phyloP scores from a whole-genome alignment of 257 asterid species.

The Nicotiana tabacum region DNA sequence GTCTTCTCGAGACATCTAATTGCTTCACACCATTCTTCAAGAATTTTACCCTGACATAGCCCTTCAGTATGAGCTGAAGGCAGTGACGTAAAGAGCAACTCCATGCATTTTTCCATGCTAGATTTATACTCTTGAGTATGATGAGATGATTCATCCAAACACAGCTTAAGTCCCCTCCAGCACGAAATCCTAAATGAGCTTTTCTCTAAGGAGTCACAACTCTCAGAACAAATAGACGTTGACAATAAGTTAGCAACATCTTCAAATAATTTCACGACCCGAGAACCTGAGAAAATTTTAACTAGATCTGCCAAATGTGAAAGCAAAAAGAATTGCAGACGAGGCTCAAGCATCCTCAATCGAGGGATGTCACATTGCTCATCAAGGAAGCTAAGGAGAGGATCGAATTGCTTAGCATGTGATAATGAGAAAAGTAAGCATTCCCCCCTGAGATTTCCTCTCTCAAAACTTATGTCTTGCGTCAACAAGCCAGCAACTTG shows the following conservation, averaged over 20 bases:
- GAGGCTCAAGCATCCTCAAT: conserved; percentile 71
- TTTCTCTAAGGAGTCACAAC: conserved; percentile 36
- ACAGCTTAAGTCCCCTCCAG: conserved; percentile 80
- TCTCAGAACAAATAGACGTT: conserved; percentile 46
- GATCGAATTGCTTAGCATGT: conserved; percentile 62
- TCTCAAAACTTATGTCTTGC: conserved; percentile 28
- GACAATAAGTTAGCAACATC: conserved; percentile 55
- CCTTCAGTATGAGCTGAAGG: conserved; percentile 32
- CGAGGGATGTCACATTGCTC: conserved; percentile 71
- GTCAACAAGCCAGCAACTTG: conserved; percentile 42
- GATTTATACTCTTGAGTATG: conserved; percentile 38
- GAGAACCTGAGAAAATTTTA: conserved; percentile 65
- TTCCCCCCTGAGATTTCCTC: conserved; percentile 69
- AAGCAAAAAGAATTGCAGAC: conserved; percentile 68
- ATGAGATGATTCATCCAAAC: conserved; percentile 48
- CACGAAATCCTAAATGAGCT: conserved; percentile 60
- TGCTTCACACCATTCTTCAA: conserved; percentile 80
- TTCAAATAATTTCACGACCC: conserved; percentile 66
- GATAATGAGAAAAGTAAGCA: conserved; percentile 68
- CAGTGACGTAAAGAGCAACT: conserved; percentile 54
- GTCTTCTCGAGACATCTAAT: conserved; percentile 75
- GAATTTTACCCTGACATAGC: conserved; percentile 23
- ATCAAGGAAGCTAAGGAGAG: conserved; percentile 78
- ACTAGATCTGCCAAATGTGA: conserved; percentile 59
- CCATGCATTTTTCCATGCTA: conserved; percentile 68